Percentiles rank a stretch among this genome's conserved stretches.
These are phyloP conservation scores for Aspergillus floridensis DNA, from an alignment of 2,329 filamentous ascomycete genomes.

Conservation along the genomic window DNA sequence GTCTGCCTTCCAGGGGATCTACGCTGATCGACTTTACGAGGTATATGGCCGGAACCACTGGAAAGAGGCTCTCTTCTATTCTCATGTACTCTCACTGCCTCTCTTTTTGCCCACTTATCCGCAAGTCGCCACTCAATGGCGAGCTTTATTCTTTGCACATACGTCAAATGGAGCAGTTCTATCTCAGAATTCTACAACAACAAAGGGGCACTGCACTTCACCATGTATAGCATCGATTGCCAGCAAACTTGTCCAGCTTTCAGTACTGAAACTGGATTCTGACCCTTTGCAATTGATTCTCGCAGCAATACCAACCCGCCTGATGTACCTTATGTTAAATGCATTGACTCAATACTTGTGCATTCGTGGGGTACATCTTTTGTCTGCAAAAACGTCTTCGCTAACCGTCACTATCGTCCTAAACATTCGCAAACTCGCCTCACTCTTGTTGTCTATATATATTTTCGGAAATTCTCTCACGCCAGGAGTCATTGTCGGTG, in stretches of 20 bases:
- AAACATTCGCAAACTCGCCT: slow-evolving; percentile 91
- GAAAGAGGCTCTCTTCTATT: slow-evolving; percentile 96
- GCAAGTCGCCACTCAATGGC: slow-evolving; percentile 38
- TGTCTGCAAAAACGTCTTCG: slow-evolving; percentile 83
- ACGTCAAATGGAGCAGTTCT: slow-evolving; percentile 21
- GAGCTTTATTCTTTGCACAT: slow-evolving; percentile 33
- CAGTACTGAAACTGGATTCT: background rate
- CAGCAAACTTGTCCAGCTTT: background rate
- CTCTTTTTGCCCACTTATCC: slow-evolving; percentile 42
- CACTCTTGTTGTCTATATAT: slow-evolving; percentile 86
- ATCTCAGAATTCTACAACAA: background rate
- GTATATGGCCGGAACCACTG: slow-evolving; percentile 78
- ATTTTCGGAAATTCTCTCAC: slow-evolving; percentile 85
- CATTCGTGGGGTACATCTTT: slow-evolving; percentile 92
- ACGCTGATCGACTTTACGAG: slow-evolving; percentile 86
- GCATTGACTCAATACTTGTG: slow-evolving; percentile 91
- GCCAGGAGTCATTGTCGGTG: slow-evolving; percentile 73
- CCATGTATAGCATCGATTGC: background rate
- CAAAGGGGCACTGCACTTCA: background rate
- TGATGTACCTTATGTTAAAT: slow-evolving; percentile 44
- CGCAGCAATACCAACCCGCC: slow-evolving; percentile 33
- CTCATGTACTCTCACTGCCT: slow-evolving; percentile 54
- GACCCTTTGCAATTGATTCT: slow-evolving; percentile 22
- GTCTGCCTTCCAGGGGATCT: slow-evolving; percentile 91
- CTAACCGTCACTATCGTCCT: slow-evolving; percentile 95